Conservation (phyloP, 208 protist genomes). For the Trypanosoma rangeli region DNA sequence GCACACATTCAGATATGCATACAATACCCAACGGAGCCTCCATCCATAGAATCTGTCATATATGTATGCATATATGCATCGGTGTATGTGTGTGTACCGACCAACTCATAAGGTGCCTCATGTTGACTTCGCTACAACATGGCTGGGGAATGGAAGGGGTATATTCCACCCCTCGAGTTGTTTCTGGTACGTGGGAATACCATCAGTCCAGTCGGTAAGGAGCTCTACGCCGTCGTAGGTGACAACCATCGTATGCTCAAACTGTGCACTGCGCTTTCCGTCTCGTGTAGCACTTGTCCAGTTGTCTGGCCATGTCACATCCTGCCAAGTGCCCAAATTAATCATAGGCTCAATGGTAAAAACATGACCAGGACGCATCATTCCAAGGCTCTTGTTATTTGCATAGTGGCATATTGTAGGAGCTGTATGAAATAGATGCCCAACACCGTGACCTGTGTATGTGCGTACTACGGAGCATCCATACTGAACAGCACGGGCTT, state of each 20-base stretch:
- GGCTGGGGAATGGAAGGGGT: conserved; percentile 12
- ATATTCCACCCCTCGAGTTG: conserved; percentile 79
- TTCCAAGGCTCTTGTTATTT: conserved; percentile 90
- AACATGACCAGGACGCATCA: conserved; percentile 93
- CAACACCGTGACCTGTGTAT: conserved; percentile 96
- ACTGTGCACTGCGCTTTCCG: conserved; percentile 97
- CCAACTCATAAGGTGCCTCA: not conserved
- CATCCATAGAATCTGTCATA: not conserved
- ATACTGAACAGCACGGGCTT: conserved; percentile 65
- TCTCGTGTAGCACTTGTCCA: conserved; percentile 96
- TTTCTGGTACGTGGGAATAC: conserved; percentile 86
- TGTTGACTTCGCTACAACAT: not conserved
- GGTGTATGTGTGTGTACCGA: not conserved
- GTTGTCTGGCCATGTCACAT: conserved; percentile 95
- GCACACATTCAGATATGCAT: not conserved
- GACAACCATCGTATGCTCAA: conserved; percentile 98
- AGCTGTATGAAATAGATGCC: conserved; percentile 89
- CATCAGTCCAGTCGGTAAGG: conserved; percentile 84
- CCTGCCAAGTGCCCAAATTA: conserved; percentile 92
- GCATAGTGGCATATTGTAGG: conserved; percentile 93
- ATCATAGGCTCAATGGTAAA: conserved; percentile 99
- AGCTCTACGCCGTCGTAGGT: conserved; percentile 90
- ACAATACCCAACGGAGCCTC: not conserved
- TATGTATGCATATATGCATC: not conserved
- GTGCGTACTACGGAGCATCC: conserved; percentile 72